Evolutionary conservation across 441 rosid species (phyloP), one percentile per base, ranked within the genome.

Genomic region (Gossypium laxum): DNA sequence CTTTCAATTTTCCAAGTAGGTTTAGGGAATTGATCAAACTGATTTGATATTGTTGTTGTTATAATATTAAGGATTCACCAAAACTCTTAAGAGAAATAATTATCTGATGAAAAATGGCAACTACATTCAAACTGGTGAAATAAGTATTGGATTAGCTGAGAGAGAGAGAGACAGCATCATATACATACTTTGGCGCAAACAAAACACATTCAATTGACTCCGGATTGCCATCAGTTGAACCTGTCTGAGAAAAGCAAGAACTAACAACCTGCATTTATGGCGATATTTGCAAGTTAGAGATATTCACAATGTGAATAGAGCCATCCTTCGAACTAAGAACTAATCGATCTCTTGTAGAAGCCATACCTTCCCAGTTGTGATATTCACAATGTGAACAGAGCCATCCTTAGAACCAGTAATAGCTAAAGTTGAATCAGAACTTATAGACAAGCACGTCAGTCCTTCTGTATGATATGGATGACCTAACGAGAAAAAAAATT

Each of bases 401-500:
- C 86, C 75, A 73, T 93, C 98, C 77, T 77, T 80, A 2, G 95
- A 87, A 74, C 98, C 97, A 79, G 91, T 85, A 74, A 93, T 79
- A 64, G 81, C 96, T 48, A 89, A 89, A 74, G 74, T 83, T 54
- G 98, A 91, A 78, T 84, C 95, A 4, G 91, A 82, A 73, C 89
- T 86, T 74, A 91, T 72, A 41, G 89, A 85, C 87, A 93, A 75
- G 74, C 98, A 84, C 18, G 89, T 91, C 67, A 93, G 45, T 72
- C 92, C 93, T 78, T 85, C 88, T 0, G 91, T 83, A 77, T 91
- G 97, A 81, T 87, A 89, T 14, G 89, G 89, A 85, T 93, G 91
- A 73, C 96, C 98, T 91, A 58, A 3, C 74, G 11, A 70, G 63
- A 74, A 59, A 62, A 22, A 28, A 74, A 45, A 57, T 19, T 75